Base-by-base conservation (phyloP, 306 rosid species). In the Crotalaria pallida region DNA sequence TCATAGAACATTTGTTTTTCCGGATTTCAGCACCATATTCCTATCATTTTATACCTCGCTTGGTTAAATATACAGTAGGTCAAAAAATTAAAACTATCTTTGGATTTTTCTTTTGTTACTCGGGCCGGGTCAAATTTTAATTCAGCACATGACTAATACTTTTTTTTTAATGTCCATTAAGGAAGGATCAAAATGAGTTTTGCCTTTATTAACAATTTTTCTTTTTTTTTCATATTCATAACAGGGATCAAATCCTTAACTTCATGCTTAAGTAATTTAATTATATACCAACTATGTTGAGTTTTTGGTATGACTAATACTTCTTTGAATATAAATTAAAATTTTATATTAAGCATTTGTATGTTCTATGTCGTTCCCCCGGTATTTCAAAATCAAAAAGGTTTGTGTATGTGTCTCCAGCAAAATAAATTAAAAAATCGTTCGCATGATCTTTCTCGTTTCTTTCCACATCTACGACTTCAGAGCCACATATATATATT, bases 11-110 rank as follows among this genome's bases (percentile, higher is more conserved):
- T 31, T 52, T 72, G 13, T 23, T 22, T 59, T 34, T 19, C 4
- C 23, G 11, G 31, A 21, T 34, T 49, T 72, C 77, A 60, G 26
- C 51, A 21, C 22, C 77, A 51, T 60, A 16, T 26, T 34, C 77
- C 61, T 60, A 16, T 17, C 44, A 62, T 51, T 53, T 34, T 22
- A 27, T 24, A 45, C 18, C 22, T 51, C 26, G 23, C 5, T 61
- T 33, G 62, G 22, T 33, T 60, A 6, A 34, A 9, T 13, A 13
- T 18, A 31, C 36, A n/a, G n/a, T n/a, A n/a, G n/a, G 36, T 6
- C 21, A 1, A 11, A 3, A 27, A 27, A 27, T 19, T 23, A 24
- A 2, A 23, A 40, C 10, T 17, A 15, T 18, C 10, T 43, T 18
- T 23, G 23, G 27, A 49, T 60, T 26, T 27, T 57, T 27, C 71